Base-by-base conservation (phyloP, 2,329 filamentous ascomycete species). In the Alternaria tenuissima region DNA sequence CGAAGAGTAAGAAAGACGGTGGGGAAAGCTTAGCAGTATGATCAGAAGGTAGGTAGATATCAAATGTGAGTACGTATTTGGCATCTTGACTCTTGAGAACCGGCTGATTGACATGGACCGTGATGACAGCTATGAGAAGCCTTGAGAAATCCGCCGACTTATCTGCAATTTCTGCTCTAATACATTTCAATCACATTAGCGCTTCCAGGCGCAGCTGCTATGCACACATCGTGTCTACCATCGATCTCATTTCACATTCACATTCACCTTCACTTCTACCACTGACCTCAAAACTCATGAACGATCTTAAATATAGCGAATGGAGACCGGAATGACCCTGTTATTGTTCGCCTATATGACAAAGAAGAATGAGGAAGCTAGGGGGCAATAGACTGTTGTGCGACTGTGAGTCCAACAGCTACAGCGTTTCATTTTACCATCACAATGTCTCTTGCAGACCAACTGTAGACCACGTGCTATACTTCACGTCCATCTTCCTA, bases 1-100 rank as follows among this genome's bases (percentile, higher is more conserved):
- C 82, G 0, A 83, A 82, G 66, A 73, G 66, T 4, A 76, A 73
- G 61, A 62, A 66, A 38, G 52, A 62, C 38, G 61, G 65, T 4
- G 57, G 66, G 22, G 63, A 69, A 44, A 68, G 61, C 32, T 22
- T 63, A 7, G 57, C 42, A 24, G 53, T 64, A 32, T 67, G 46
- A 28, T 32, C 9, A 36, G 46, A 12, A 8, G 18, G 28, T 20
- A 16, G n/a, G 24, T 26, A 3, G 18, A 11, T 14, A 12, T 16
- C 12, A 22, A 7, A 22, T 11, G 12, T 43, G 12, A 3, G 26
- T 47, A 30, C 18, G 7, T 12, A 4, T 12, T 22, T 22, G 38
- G 38, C 20, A 18, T 16, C 12, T 16, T 16, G 14, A 36, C 8
- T 16, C 12, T 12, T 16, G 11, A 36, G 32, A 36, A 16, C 5